Evolutionary conservation across 2,329 filamentous ascomycete genomes (phyloP).

Genomic region (Epichloe aotearoae): DNA sequence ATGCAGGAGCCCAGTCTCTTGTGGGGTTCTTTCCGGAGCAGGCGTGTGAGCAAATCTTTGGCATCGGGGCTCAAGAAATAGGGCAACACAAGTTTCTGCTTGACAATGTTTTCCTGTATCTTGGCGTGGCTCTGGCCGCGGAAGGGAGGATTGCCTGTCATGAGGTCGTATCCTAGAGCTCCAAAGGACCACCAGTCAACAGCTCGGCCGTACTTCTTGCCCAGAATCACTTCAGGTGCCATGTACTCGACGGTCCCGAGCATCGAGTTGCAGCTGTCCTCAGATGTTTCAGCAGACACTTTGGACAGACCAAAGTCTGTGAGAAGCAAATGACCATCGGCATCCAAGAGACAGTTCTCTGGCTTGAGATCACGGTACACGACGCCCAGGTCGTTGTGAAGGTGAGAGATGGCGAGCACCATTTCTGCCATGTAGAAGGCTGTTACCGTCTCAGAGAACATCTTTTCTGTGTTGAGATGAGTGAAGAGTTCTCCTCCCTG

Average conservation of each 20-base stretch:
- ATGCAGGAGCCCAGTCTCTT: constrained; percentile 83
- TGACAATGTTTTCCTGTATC: constrained; percentile 90
- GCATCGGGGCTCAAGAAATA: constrained; percentile 87
- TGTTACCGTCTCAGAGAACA: constrained; percentile 81
- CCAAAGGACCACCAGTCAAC: constrained; percentile 99
- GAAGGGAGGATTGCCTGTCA: constrained; percentile 88
- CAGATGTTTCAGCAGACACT: constrained; percentile 55
- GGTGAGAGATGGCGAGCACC: constrained; percentile 82
- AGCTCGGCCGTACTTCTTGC: constrained; percentile 79
- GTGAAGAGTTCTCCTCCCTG: constrained; percentile 94
- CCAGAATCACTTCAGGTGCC: constrained; percentile 87
- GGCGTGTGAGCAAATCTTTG: constrained; percentile 81
- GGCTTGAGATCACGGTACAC: constrained; percentile 96
- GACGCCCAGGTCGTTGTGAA: constrained; percentile 84
- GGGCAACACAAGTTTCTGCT: constrained; percentile 77
- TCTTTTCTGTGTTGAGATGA: constrained; percentile 85
- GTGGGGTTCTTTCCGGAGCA: constrained; percentile 81
- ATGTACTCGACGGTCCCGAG: constrained; percentile 97
- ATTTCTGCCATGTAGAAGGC: constrained; percentile 99
- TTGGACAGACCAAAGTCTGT: constrained; percentile 97
- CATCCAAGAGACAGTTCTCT: constrained; percentile 89
- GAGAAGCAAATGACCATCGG: constrained; percentile 80
- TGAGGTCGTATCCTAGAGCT: constrained; percentile 78
- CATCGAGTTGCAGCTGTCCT: constrained; percentile 67
- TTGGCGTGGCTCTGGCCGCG: constrained; percentile 83